These are phyloP conservation scores for Skeletonema potamos DNA, from an alignment of 108 stramenopile genomes.

Conservation along the genomic window DNA sequence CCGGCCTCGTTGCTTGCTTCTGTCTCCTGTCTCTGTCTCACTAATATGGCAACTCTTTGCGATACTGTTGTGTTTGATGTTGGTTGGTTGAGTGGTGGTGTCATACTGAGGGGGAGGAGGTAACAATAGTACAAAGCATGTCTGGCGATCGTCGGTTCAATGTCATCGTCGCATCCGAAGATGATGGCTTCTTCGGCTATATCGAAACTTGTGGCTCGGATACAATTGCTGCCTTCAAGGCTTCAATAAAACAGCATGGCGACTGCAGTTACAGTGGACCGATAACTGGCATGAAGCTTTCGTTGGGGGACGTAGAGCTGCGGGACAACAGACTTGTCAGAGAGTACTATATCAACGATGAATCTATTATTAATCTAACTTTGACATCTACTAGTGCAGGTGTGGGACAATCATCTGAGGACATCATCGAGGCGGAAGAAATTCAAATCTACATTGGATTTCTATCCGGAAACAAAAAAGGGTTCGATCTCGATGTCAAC, in stretches of 20 bases:
- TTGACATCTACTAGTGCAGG: background rate
- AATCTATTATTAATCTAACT: background rate
- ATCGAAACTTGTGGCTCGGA: background rate
- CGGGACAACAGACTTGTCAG: background rate
- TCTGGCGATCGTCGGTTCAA: background rate
- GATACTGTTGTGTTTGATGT: background rate
- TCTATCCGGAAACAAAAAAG: background rate
- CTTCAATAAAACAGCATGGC: background rate
- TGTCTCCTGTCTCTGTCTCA: too few relatives aligned
- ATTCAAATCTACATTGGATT: background rate
- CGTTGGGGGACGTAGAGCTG: background rate
- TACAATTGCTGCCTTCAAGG: background rate
- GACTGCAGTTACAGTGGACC: background rate
- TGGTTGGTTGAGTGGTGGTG: background rate
- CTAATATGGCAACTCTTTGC: too few relatives aligned
- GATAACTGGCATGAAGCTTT: background rate
- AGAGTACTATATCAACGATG: background rate
- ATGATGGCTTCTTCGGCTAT: background rate
- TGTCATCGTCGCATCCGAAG: background rate
- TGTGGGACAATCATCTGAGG: background rate
- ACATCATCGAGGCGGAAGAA: background rate
- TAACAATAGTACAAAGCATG: background rate
- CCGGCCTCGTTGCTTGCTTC: too few relatives aligned
- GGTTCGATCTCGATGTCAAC: background rate
- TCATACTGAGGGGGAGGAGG: background rate